Conservation (phyloP, 1,284 basidiomycete species). For the Peniophora sp. region DNA sequence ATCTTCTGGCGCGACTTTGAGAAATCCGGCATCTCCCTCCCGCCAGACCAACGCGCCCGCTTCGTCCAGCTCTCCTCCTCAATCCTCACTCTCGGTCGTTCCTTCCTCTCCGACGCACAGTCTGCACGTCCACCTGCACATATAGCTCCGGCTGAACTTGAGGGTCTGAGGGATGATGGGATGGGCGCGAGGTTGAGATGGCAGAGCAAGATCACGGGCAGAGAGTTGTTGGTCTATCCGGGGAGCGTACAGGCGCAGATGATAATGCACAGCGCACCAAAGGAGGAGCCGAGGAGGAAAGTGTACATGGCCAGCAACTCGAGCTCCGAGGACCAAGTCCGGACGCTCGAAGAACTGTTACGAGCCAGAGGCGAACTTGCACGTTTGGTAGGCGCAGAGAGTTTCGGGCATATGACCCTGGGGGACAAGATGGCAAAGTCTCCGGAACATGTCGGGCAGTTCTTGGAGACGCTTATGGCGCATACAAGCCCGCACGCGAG, state of each 20-base stretch:
- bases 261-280: conserved; percentile 82
- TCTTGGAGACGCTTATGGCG: conserved; percentile 71
- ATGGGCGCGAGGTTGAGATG: conserved; percentile 62
- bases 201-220: conserved; percentile 68
- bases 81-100: conserved; percentile 82
- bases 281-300: conserved; percentile 73
- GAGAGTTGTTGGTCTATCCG: conserved; percentile 69
- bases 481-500: conserved; percentile 73
- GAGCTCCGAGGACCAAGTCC: conserved; percentile 62
- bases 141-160: conserved; percentile 58
- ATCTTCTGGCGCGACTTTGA: conserved; percentile 98
- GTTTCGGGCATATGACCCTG: conserved; percentile 79
- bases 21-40: conserved; percentile 91
- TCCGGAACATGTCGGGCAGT: conserved; percentile 81
- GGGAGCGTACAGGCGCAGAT: conserved; percentile 87
- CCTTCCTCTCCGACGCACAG: conserved; percentile 69
- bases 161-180: conserved; percentile 61
- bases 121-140: conserved; percentile 54
- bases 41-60: conserved; percentile 64
- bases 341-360: conserved; percentile 71
- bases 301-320: conserved; percentile 74
- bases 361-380: conserved; percentile 74
- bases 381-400: conserved; percentile 71
- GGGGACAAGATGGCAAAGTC: conserved; percentile 93
- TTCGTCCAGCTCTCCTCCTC: conserved; percentile 92